Evolutionary conservation across 768 basidiomycete genomes (phyloP).

Genomic region (Mycena rosella): DNA sequence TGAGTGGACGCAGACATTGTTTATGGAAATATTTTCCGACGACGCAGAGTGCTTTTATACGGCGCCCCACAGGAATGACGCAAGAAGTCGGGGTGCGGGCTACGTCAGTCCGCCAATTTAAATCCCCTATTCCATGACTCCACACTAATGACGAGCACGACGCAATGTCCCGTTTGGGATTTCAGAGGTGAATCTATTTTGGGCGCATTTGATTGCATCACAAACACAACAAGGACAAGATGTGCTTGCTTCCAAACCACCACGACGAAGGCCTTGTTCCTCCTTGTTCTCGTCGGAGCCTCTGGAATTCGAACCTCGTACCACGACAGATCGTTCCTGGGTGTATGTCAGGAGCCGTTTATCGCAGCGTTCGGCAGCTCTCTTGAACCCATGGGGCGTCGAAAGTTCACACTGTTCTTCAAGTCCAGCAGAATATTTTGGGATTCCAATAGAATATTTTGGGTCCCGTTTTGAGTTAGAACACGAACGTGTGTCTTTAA

Average conservation of each 20-base stretch:
- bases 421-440: neutral
- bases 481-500: neutral
- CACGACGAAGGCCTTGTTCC: no score
- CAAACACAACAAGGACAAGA: neutral
- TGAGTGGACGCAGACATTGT: constrained; percentile 15
- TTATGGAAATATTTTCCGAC: no score
- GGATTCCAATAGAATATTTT: neutral
- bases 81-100: no score
- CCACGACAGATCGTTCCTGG: neutral
- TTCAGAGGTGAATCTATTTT: constrained; percentile 22
- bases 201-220: neutral
- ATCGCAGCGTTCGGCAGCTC: neutral
- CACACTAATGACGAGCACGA: constrained; percentile 29
- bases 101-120: no score
- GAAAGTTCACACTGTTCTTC: no score
- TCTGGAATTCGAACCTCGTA: neutral
- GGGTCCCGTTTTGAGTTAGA: no score
- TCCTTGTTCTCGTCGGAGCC: no score
- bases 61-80: neutral
- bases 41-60: constrained; percentile 6
- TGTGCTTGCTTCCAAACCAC: neutral
- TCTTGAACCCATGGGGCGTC: no score
- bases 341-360: neutral
- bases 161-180: no score
- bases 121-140: no score